Percentiles rank a stretch among this genome's conserved stretches.
These are phyloP conservation scores for Clonostachys sp. DNA, from an alignment of 2,329 filamentous ascomycete species.

Conservation along the genomic window DNA sequence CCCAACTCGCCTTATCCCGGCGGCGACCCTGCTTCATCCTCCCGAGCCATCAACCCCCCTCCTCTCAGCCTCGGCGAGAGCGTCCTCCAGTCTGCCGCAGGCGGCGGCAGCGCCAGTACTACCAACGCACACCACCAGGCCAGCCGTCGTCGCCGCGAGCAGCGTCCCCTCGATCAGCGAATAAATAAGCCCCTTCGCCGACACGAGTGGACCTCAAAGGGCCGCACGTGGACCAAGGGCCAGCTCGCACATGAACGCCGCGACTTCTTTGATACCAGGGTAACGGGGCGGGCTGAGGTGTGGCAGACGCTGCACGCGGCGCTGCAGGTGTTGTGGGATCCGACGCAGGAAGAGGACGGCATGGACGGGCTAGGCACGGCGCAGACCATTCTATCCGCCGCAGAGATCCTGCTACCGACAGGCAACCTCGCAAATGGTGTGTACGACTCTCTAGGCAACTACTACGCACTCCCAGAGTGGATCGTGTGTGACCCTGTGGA, in stretches of 20 bases:
- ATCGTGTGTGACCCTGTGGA: constrained; percentile 64
- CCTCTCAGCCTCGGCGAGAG: constrained; percentile 22
- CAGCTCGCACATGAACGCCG: constrained; percentile 66
- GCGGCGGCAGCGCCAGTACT: constrained; percentile 2
- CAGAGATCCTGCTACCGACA: constrained; percentile 69
- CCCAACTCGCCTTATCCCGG: constrained; percentile 51
- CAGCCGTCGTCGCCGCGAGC: constrained; percentile 25
- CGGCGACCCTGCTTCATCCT: constrained; percentile 41
- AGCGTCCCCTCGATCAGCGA: constrained; percentile 51
- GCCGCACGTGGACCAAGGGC: constrained; percentile 63
- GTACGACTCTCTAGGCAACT: constrained; percentile 67
- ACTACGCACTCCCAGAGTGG: constrained; percentile 65
- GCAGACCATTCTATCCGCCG: constrained; percentile 75
- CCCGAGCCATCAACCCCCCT: constrained; percentile 47
- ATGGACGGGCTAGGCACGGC: constrained; percentile 54
- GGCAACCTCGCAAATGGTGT: constrained; percentile 67
- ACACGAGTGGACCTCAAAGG: constrained; percentile 55
- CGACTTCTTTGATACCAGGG: constrained; percentile 88
- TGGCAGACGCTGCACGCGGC: constrained; percentile 73
- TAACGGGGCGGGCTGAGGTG: constrained; percentile 71
- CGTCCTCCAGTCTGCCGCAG: constrained; percentile 5
- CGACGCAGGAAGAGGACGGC: constrained; percentile 18
- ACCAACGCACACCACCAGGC: constrained; percentile 7
- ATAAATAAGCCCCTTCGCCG: constrained; percentile 69
- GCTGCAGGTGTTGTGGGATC: constrained; percentile 61